Evolutionary conservation across 1,284 basidiomycete species (phyloP), one percentile per base, ranked within the genome.

Genomic region (Rhodotorula sp.): DNA sequence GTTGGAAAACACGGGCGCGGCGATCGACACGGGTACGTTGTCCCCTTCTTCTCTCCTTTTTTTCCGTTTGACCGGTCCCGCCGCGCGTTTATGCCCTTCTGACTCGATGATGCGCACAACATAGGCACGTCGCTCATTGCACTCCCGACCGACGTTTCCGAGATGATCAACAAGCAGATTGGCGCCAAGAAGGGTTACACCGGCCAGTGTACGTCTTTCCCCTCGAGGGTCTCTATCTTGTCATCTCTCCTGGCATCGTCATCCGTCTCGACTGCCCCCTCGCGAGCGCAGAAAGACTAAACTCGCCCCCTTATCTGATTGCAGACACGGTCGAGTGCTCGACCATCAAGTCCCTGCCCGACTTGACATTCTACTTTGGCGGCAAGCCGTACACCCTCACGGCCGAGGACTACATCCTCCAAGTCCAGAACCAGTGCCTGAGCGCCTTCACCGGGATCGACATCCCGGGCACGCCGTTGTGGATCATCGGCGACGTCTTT

Each of bases 1-100:
- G 82, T 88, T 99, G 39, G 86, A 92, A 83, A 89, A 89, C 81
- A 87, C 97, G 69, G 80, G 95, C 64, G 95, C 95, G 77, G 95
- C 94, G 64, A 97, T 98, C 78, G 95, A 98, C 81, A 98, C 95
- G 47, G 94, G 92, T 88, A 93, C 92, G 66, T 93, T 46, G n/a
- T 46, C 20, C 12, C 48, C 18, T 18, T 18, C 48, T 5, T 49
- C 48, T 49, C 48, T 49, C 48, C 48, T 49, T 5, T 18, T 26
- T n/a, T 15, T 23, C 10, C 26, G 20, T 3, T 34, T 58, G 57
- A 57, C 26, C 34, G 57, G 57, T 8, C 21, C 3, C 15, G 39
- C 58, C 23, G 56, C 29, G 20, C 29, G 5, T 58, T 15, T 20
- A 18, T 14, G 23, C 58, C 43, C 76, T 58, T 51, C 14, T 61